phyloP scores from a whole-genome alignment of 2,329 filamentous ascomycete species.

The Colletotrichum eleusines region DNA sequence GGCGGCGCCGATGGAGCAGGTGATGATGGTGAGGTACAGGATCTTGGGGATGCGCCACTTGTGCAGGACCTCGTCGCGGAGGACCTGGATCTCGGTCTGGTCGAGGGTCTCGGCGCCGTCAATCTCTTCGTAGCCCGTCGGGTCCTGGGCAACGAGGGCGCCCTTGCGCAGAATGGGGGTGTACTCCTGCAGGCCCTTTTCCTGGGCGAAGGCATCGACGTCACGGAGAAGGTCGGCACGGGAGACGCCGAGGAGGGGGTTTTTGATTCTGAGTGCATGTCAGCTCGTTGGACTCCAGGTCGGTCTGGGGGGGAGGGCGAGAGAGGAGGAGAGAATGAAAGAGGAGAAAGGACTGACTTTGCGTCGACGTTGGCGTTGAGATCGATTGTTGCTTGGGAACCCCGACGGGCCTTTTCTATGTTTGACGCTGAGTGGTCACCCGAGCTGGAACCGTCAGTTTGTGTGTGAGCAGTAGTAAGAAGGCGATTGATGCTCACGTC shows the following conservation, averaged over 20 bases:
- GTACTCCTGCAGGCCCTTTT: constrained; percentile 59
- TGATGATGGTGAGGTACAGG: constrained; percentile 62
- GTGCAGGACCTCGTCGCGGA: constrained; percentile 59
- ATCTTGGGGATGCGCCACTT: constrained; percentile 63
- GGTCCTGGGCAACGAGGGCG: constrained; percentile 64
- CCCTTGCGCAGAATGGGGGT: constrained; percentile 63
- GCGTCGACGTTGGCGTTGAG: constrained; percentile 61
- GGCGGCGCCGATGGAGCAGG: constrained; percentile 66
- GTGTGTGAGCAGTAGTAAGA: not conserved
- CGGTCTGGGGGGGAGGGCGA: no score
- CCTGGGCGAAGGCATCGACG: constrained; percentile 65
- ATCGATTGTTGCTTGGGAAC: constrained; percentile 48
- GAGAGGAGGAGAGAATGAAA: not conserved
- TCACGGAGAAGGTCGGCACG: constrained; percentile 60
- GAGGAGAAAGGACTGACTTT: constrained; percentile 56
- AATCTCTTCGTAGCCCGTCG: constrained; percentile 62
- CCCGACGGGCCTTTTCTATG: constrained; percentile 25
- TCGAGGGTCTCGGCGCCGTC: constrained; percentile 52
- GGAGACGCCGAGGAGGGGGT: constrained; percentile 61
- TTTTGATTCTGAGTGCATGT: constrained; percentile 54
- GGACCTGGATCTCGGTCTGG: constrained; percentile 55
- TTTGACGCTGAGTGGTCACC: constrained; percentile 9
- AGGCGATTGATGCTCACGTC: constrained; percentile 5
- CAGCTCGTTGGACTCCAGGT: constrained; percentile 22
- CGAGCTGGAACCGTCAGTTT: constrained; percentile 3